Percentiles rank a stretch among this genome's conserved stretches.
These are phyloP conservation scores for Aspergillus leporis DNA, from an alignment of 495 filamentous ascomycete species.

Conservation along the genomic window DNA sequence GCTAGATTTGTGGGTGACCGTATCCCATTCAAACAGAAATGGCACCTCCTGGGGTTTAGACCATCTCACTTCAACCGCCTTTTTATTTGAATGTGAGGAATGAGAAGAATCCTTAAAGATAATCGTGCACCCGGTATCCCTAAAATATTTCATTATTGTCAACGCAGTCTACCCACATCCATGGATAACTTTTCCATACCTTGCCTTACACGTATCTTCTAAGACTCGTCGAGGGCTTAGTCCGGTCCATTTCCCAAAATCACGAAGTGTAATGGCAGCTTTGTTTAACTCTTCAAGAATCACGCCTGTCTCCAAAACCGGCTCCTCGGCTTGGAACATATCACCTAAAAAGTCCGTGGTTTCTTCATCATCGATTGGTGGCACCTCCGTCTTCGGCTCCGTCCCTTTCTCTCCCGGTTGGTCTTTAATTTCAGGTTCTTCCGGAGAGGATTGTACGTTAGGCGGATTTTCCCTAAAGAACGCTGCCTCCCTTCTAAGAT, in stretches of 20 bases:
- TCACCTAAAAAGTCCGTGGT: constrained; percentile 64
- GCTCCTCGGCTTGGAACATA: constrained; percentile 63
- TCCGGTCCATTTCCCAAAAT: constrained; percentile 82
- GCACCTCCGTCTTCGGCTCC: constrained; percentile 50
- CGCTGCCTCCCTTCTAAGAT: constrained; percentile 61
- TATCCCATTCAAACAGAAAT: constrained; percentile 36
- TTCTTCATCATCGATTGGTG: constrained; percentile 53
- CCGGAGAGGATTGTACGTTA: constrained; percentile 22
- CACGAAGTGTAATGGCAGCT: constrained; percentile 56
- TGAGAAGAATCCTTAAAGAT: constrained; percentile 67
- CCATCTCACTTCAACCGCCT: constrained; percentile 75
- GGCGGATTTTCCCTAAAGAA: constrained; percentile 36
- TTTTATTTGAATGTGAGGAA: constrained; percentile 70
- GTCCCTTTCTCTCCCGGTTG: constrained; percentile 50
- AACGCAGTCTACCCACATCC: constrained; percentile 2
- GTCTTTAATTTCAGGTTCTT: constrained; percentile 24
- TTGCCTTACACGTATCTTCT: constrained; percentile 84
- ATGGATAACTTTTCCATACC: constrained; percentile 47
- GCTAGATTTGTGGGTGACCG: constrained; percentile 44
- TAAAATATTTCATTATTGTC: constrained; percentile 20
- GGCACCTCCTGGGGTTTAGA: constrained; percentile 69
- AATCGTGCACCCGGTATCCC: constrained; percentile 67
- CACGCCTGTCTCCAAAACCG: constrained; percentile 20
- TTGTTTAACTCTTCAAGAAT: constrained; percentile 27
- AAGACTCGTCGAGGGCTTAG: constrained; percentile 69